Evolutionary conservation across 306 rosid genomes (phyloP).

Genomic region (Cucumis hystrix): DNA sequence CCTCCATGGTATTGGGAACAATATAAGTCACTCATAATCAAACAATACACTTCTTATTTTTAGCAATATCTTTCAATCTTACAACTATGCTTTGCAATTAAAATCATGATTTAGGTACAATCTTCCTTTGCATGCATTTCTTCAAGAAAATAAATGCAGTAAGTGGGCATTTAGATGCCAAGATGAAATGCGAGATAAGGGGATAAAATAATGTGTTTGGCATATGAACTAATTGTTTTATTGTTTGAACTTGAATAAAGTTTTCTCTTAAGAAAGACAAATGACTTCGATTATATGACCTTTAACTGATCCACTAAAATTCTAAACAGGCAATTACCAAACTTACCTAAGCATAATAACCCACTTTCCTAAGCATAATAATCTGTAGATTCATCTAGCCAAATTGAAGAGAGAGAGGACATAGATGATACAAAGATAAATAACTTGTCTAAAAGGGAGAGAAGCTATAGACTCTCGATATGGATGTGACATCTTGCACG

Average conservation of each 20-base stretch:
- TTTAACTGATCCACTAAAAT: background rate
- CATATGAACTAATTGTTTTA: background rate
- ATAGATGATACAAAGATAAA: background rate
- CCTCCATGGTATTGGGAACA: conserved; percentile 54
- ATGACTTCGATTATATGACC: background rate
- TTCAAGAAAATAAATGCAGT: background rate
- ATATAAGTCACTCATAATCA: conserved; percentile 36
- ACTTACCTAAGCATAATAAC: too few species aligned
- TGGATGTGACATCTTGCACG: background rate
- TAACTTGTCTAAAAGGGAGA: background rate
- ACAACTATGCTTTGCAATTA: conserved; percentile 13
- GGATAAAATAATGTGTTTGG: background rate
- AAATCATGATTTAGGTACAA: conserved; percentile 19
- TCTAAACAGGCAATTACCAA: background rate
- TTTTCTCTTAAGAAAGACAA: background rate
- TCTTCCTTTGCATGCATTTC: conserved; percentile 6
- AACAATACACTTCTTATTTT: conserved; percentile 30
- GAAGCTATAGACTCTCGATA: background rate
- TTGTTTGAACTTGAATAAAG: background rate
- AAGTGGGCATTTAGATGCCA: background rate
- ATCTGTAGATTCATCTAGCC: background rate
- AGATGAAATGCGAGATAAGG: background rate
- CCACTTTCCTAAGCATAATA: background rate
- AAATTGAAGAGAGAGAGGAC: background rate
- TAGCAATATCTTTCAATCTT: conserved; percentile 17